Percentiles rank a stretch among this genome's conserved stretches.
These are phyloP conservation scores for Pseudonectria buxi DNA, from an alignment of 2,329 filamentous ascomycete genomes.

Conservation along the genomic window DNA sequence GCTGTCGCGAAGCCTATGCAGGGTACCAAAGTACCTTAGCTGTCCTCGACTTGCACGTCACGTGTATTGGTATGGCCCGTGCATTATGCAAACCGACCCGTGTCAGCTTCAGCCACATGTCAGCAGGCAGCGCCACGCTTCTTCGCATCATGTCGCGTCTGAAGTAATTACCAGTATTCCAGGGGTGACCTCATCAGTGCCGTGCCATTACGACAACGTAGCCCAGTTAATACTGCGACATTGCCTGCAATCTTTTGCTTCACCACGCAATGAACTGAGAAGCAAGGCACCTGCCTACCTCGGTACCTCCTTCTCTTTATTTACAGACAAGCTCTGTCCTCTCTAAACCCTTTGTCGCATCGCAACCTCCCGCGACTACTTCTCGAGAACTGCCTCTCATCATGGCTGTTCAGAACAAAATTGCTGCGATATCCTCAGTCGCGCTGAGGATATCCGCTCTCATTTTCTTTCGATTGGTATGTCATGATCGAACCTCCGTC, in stretches of 20 bases:
- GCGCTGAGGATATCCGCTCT: conserved; percentile 31
- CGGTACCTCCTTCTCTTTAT: too few species aligned
- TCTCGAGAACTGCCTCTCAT: conserved; percentile 9
- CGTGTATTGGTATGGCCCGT: conserved; percentile 16
- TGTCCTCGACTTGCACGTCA: conserved; percentile 16
- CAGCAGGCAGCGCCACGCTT: too few species aligned
- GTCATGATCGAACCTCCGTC: conserved; percentile 8
- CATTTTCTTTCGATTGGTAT: conserved; percentile 31
- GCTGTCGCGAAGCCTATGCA: conserved; percentile 21
- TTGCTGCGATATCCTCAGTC: conserved; percentile 30
- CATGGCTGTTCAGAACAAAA: conserved; percentile 26
- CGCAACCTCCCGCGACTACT: conserved; percentile 5
- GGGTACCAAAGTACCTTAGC: conserved; percentile 12
- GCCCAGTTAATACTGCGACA: too few species aligned
- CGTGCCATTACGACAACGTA: not conserved
- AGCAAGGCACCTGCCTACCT: too few species aligned
- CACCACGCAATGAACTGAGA: not conserved
- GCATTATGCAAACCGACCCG: too few species aligned
- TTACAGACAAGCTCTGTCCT: too few species aligned
- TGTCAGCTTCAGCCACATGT: conserved; percentile 15
- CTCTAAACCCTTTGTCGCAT: too few species aligned
- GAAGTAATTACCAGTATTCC: not conserved
- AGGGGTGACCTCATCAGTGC: too few species aligned
- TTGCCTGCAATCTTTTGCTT: not conserved
- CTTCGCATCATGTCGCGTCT: too few species aligned